Evolutionary conservation across 2,329 filamentous ascomycete genomes (phyloP).

Genomic region (Colletotrichum truncatum): DNA sequence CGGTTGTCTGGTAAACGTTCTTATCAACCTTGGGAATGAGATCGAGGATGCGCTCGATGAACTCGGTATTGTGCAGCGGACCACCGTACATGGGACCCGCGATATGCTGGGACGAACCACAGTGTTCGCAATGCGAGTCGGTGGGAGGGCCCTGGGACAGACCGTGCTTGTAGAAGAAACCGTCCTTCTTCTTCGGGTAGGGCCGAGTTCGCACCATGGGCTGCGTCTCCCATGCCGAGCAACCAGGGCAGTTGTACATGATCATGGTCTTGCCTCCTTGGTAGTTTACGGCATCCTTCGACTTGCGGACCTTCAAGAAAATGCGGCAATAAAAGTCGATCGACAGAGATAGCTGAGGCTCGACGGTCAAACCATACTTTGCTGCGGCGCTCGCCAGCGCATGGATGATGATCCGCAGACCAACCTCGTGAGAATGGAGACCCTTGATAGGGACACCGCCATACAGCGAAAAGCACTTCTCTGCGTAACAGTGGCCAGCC

Average conservation of each 20-base stretch:
- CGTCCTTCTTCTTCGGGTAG: conserved; percentile 72
- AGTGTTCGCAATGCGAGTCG: conserved; percentile 79
- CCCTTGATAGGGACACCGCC: conserved; percentile 90
- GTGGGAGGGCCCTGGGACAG: conserved; percentile 77
- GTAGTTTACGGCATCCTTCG: conserved; percentile 88
- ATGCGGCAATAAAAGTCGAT: conserved; percentile 96
- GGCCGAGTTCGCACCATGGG: conserved; percentile 76
- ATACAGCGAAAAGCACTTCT: conserved; percentile 95
- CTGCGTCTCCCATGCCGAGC: conserved; percentile 91
- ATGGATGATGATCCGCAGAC: conserved; percentile 86
- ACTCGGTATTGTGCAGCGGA: conserved; percentile 83
- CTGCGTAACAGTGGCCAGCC: conserved; percentile 91
- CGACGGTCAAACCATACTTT: conserved; percentile 86
- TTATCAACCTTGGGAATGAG: conserved; percentile 74
- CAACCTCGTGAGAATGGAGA: conserved; percentile 86
- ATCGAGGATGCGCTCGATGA: conserved; percentile 81
- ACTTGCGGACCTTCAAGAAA: conserved; percentile 84
- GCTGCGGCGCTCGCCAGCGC: conserved; percentile 82
- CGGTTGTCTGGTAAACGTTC: conserved; percentile 80
- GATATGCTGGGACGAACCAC: conserved; percentile 85
- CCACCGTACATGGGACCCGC: conserved; percentile 96
- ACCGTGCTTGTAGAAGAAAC: conserved; percentile 80
- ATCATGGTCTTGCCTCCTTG: conserved; percentile 91
- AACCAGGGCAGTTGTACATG: conserved; percentile 88
- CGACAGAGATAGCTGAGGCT: conserved; percentile 90